These are phyloP conservation scores for Kappamyces sp. DNA, from an alignment of 192 early-diverging fungal species.

Conservation along the genomic window DNA sequence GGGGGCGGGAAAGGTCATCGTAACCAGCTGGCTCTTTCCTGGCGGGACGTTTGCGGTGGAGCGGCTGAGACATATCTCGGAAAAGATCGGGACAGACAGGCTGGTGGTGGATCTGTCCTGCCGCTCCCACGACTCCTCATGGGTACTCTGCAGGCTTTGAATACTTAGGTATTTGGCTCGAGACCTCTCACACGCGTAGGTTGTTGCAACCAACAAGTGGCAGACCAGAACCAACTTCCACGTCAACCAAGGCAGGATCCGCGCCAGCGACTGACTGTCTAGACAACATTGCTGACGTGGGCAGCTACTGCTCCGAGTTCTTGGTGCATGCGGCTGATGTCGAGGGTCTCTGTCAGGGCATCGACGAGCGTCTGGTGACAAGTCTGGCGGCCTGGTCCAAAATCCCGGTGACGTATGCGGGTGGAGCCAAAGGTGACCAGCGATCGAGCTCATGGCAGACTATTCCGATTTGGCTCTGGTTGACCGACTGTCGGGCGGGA, in stretches of 20 bases:
- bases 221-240: slow-evolving; percentile 87
- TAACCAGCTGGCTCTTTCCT: slow-evolving; percentile 93
- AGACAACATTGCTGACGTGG: slow-evolving; percentile 51
- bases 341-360: slow-evolving; percentile 91
- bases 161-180: background rate
- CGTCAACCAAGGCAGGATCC: slow-evolving; percentile 57
- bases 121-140: background rate
- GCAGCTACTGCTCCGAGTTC: slow-evolving; percentile 67
- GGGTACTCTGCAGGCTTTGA: background rate
- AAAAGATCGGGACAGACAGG: slow-evolving; percentile 58
- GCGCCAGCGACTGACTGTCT: background rate
- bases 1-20: slow-evolving; percentile 92
- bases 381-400: slow-evolving; percentile 74
- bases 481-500: slow-evolving; percentile 65
- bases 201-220: slow-evolving; percentile 98
- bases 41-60: slow-evolving; percentile 60
- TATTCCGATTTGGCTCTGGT: slow-evolving; percentile 77
- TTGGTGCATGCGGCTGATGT: slow-evolving; percentile 97
- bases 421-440: slow-evolving; percentile 66
- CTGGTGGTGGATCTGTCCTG: slow-evolving; percentile 78
- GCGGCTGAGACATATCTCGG: slow-evolving; percentile 48
- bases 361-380: slow-evolving; percentile 81
- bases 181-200: slow-evolving; percentile 77
- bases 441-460: slow-evolving; percentile 16
- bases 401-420: slow-evolving; percentile 93